These are phyloP conservation scores for Pholiota microspora DNA, from an alignment of 768 basidiomycete genomes.

Conservation along the genomic window DNA sequence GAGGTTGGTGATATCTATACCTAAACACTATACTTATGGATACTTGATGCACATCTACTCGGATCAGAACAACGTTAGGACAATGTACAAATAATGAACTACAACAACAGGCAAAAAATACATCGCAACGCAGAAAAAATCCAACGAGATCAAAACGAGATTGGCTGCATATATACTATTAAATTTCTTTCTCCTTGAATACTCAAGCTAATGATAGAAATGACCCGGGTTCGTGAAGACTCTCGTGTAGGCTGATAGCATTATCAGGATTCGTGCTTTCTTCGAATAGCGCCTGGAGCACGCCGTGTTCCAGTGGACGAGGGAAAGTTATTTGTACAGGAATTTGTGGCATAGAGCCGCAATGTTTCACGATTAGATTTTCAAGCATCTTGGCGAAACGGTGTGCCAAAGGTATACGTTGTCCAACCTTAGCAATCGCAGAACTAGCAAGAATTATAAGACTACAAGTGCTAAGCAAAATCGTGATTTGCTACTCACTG, in stretches of 20 bases:
- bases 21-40: too few species aligned
- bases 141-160: too few species aligned
- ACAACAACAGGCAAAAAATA: too few species aligned
- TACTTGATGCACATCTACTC: too few species aligned
- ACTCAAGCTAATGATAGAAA: constrained; percentile 31
- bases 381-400: constrained; percentile 59
- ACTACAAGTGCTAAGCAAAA: neutral
- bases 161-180: too few species aligned
- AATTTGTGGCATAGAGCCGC: constrained; percentile 29
- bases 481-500: constrained; percentile 40
- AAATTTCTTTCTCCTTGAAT: too few species aligned
- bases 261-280: constrained; percentile 24
- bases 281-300: constrained; percentile 31
- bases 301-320: constrained; percentile 28
- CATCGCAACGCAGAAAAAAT: too few species aligned
- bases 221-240: constrained; percentile 33
- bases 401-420: constrained; percentile 64
- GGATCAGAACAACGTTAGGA: too few species aligned
- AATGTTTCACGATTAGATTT: constrained; percentile 40
- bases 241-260: constrained; percentile 29
- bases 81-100: constrained; percentile 3
- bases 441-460: constrained; percentile 31
- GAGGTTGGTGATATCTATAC: too few species aligned
- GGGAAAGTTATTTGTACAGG: constrained; percentile 32
- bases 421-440: constrained; percentile 61